Percentiles rank a stretch among this genome's conserved stretches.
phyloP scores from a whole-genome alignment of 306 rosid species.

The Senna siamea region DNA sequence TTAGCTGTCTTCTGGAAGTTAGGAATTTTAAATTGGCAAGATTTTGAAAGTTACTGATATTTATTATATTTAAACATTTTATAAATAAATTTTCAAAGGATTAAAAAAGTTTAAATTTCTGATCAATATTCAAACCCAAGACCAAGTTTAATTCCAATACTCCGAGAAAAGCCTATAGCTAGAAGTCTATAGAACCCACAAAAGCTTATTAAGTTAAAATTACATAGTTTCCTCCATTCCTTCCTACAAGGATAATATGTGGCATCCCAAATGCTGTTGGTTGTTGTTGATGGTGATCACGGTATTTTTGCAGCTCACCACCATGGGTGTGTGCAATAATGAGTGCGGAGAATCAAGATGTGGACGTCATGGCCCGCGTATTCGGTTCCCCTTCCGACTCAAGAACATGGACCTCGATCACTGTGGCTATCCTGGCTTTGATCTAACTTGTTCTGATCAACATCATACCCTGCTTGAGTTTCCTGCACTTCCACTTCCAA shows the following conservation, averaged over 20 bases:
- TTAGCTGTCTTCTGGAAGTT: too few relatives aligned
- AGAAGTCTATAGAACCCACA: too few relatives aligned
- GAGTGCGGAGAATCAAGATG: constrained; percentile 28
- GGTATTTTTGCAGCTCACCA: neutral
- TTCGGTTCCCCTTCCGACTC: constrained; percentile 49
- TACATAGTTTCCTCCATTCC: neutral
- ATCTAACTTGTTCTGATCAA: constrained; percentile 15
- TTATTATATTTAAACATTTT: too few relatives aligned
- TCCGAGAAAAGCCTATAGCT: too few relatives aligned
- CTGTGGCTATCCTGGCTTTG: constrained; percentile 40
- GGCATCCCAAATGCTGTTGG: neutral
- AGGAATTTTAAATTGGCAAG: too few relatives aligned
- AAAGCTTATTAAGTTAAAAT: too few relatives aligned
- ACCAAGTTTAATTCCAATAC: too few relatives aligned
- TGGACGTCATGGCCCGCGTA: constrained; percentile 22
- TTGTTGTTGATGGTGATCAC: neutral
- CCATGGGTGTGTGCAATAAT: neutral
- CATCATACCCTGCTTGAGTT: constrained; percentile 1
- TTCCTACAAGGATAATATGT: neutral
- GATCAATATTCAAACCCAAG: too few relatives aligned
- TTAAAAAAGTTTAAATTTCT: too few relatives aligned
- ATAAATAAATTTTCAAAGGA: too few relatives aligned
- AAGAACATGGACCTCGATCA: neutral
- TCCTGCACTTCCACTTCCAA: constrained; percentile 24
- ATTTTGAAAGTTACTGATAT: too few relatives aligned